These are phyloP conservation scores for Grifola frondosa DNA, from an alignment of 1,284 basidiomycete species.

Conservation along the genomic window DNA sequence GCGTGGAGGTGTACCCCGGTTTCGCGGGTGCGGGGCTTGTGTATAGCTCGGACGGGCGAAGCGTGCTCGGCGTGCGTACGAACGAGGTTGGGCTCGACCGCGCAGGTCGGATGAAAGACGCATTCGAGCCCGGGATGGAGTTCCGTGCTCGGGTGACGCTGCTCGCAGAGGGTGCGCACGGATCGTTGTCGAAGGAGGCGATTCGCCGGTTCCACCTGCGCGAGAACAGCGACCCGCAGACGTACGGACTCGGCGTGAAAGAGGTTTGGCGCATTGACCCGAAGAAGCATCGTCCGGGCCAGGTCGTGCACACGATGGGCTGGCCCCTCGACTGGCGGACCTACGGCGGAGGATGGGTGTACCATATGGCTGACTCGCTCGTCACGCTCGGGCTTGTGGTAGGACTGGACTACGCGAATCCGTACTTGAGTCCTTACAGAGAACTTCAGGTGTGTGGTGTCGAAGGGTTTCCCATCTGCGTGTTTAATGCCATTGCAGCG, in stretches of 20 bases:
- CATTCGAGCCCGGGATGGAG: constrained; percentile 96
- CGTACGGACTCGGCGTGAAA: constrained; percentile 96
- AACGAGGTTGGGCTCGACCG: constrained; percentile 95
- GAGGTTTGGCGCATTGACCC: constrained; percentile 94
- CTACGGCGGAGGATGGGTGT: constrained; percentile 94
- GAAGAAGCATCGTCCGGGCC: constrained; percentile 77
- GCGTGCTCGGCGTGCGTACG: constrained; percentile 84
- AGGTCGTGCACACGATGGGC: constrained; percentile 91
- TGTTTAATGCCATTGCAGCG: constrained; percentile 49
- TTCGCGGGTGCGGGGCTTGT: constrained; percentile 90
- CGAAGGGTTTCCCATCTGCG: not conserved
- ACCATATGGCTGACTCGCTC: constrained; percentile 94
- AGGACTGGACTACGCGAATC: constrained; percentile 94
- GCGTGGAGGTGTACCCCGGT: constrained; percentile 96
- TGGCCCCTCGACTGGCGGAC: constrained; percentile 88
- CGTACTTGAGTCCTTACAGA: constrained; percentile 89
- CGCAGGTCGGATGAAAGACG: constrained; percentile 77
- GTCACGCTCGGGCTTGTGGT: constrained; percentile 92
- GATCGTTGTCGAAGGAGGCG: constrained; percentile 84
- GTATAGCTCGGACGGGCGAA: constrained; percentile 65
- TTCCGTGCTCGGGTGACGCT: constrained; percentile 93
- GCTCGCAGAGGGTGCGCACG: constrained; percentile 96
- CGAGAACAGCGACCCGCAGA: constrained; percentile 84
- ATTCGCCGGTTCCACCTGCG: constrained; percentile 81
- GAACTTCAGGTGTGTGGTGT: constrained; percentile 80